Conservation (phyloP, 352 stramenopile genomes). For the Phytophthora ramorum region DNA sequence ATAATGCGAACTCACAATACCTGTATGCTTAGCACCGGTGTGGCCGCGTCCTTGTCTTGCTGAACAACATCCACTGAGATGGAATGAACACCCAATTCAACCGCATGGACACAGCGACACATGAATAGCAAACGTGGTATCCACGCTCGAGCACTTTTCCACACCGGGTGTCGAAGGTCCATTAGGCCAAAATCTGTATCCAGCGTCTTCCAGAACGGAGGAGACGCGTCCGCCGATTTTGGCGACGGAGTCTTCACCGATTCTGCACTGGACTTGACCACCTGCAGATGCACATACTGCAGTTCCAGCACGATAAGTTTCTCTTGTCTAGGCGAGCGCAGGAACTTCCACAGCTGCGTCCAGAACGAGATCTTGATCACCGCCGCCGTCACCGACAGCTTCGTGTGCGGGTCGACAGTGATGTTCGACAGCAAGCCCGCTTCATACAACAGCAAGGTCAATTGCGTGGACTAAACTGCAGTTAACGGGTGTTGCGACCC, state of each 20-base stretch:
- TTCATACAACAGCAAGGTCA: conserved; percentile 16
- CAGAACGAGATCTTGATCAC: conserved; percentile 62
- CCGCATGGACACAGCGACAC: conserved; percentile 42
- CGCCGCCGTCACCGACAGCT: conserved; percentile 48
- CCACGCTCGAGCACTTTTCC: conserved; percentile 41
- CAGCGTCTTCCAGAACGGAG: conserved; percentile 24
- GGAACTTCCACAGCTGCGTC: conserved; percentile 57
- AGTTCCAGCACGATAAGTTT: conserved; percentile 56
- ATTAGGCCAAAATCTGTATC: conserved; percentile 40
- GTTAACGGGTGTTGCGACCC: not conserved
- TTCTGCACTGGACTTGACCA: conserved; percentile 23
- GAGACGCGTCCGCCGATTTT: not conserved
- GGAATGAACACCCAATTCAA: conserved; percentile 37
- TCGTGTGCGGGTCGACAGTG: conserved; percentile 38
- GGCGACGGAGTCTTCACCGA: not conserved
- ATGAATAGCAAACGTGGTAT: conserved; percentile 47
- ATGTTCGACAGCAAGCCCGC: conserved; percentile 64
- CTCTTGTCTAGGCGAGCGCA: conserved; percentile 47
- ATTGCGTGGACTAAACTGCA: not conserved
- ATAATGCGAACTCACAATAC: not conserved
- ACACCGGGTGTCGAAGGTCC: conserved; percentile 46
- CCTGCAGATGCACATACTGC: conserved; percentile 41
- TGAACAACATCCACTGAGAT: conserved; percentile 47
- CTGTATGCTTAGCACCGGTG: conserved; percentile 28
- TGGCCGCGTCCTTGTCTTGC: conserved; percentile 7